Base-by-base conservation (phyloP, 2,329 filamentous ascomycete genomes). In the Lecanicillium sp. region DNA sequence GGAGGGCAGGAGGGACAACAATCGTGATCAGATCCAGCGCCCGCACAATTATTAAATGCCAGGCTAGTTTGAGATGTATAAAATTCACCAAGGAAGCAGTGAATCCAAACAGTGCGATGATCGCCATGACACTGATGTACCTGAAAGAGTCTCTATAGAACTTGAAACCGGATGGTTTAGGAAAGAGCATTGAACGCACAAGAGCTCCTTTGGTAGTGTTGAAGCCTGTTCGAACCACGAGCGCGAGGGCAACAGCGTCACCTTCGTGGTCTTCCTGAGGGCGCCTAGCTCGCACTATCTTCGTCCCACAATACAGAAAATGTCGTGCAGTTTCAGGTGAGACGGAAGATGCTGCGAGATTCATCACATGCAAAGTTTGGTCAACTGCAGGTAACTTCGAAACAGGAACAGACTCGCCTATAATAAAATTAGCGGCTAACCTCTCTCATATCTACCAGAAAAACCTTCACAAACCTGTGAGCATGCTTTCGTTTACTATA, bases 401-500 rank as follows among this genome's bases (percentile, higher is more conserved):
- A 2, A 98, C 90, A 3, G 92, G 94, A 4, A 98, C 89, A 29
- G 92, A 96, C 67, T 98, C 92, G 42, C 90, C 84, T 60, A 28
- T 35, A 5, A 22, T 18, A 5, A 30, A 20, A 17, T 51, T 38
- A 53, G 42, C 11, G 8, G 12, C 9, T 18, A 11, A 33, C 13
- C 13, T 15, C n/a, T n/a, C 17, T 5, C 4, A 5, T 8, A 7
- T 22, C 14, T 8, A 9, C 13, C 9, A 33, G 12, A 18, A 5
- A 30, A n/a, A 14, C 16, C 68, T 78, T 13, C 4, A n/a, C 49
- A 38, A 48, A 62, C 62, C 62, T 29, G 92, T 98, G 27, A 98
- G 75, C 92, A 98, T 98, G 63, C 92, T 96, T 63, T 98, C 92
- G 53, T 98, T 98, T 48, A 98, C 89, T 45, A 98, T 96, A 53